These are phyloP conservation scores for Curvularia eragrostidis DNA, from an alignment of 2,329 filamentous ascomycete genomes.

Conservation along the genomic window DNA sequence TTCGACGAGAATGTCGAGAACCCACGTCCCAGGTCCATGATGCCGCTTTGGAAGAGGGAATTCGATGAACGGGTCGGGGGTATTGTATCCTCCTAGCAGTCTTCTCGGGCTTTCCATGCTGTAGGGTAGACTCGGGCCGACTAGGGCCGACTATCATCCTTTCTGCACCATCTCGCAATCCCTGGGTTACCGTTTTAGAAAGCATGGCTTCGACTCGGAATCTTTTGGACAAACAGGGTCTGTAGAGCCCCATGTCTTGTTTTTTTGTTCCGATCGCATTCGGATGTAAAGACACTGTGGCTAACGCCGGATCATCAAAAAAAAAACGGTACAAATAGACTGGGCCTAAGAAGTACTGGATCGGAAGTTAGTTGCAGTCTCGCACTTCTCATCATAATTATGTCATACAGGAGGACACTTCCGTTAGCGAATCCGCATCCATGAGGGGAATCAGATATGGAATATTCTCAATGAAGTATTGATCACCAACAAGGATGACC, in stretches of 20 bases:
- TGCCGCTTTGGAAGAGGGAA: constrained; percentile 44
- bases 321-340: neutral
- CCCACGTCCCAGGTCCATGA: constrained; percentile 31
- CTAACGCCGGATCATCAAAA: neutral
- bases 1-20: constrained; percentile 26
- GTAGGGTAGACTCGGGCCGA: too few relatives aligned
- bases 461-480: neutral
- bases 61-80: constrained; percentile 34
- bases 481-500: neutral
- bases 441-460: neutral
- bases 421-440: neutral
- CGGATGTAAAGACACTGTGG: neutral
- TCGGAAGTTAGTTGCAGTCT: neutral
- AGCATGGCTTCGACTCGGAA: neutral
- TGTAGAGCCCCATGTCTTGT: neutral
- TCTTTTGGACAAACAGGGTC: neutral
- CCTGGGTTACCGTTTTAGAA: neutral
- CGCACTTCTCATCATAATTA: neutral
- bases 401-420: constrained; percentile 1
- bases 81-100: constrained; percentile 21
- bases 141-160: neutral
- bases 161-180: neutral
- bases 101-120: neutral
- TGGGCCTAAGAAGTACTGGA: neutral
- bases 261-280: neutral